Evolutionary conservation across 2,329 filamentous ascomycete genomes (phyloP).

Genomic region (Rosellinia necatrix): DNA sequence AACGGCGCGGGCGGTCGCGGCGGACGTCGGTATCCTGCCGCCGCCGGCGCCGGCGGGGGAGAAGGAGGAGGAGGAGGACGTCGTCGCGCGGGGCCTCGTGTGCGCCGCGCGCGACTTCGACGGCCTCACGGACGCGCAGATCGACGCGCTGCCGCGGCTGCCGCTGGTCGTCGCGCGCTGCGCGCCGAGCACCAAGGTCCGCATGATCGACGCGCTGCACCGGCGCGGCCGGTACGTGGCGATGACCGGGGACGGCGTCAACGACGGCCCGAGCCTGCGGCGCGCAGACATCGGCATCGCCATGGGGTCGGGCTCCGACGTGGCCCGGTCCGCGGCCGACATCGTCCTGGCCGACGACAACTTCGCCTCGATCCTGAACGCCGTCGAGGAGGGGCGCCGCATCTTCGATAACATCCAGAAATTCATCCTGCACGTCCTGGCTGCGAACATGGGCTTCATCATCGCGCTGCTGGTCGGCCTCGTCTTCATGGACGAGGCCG

Average conservation of each 20-base stretch:
- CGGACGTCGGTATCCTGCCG: constrained; percentile 63
- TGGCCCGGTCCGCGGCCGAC: constrained; percentile 67
- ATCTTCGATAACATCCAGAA: constrained; percentile 80
- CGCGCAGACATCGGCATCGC: constrained; percentile 73
- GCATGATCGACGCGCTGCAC: constrained; percentile 76
- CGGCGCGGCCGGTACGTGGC: constrained; percentile 47
- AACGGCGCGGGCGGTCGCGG: constrained; percentile 65
- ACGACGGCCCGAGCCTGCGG: constrained; percentile 72
- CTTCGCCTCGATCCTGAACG: constrained; percentile 72
- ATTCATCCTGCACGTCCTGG: constrained; percentile 71
- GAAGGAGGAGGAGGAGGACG: constrained; percentile 56
- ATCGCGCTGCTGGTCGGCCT: constrained; percentile 72
- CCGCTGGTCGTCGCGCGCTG: constrained; percentile 73
- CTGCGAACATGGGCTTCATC: constrained; percentile 74
- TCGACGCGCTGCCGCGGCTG: constrained; percentile 66
- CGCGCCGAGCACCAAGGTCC: constrained; percentile 71
- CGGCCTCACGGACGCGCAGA: constrained; percentile 63
- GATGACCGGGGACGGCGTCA: constrained; percentile 72
- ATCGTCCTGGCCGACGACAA: constrained; percentile 75
- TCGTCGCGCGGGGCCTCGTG: constrained; percentile 65
- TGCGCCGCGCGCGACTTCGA: constrained; percentile 68
- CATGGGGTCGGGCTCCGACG: constrained; percentile 67
- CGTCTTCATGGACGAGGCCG: constrained; percentile 68
- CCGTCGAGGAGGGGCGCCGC: constrained; percentile 71
- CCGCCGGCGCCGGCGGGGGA: no score